phyloP scores from a whole-genome alignment of 352 stramenopile species.

The Phytophthora rubi region DNA sequence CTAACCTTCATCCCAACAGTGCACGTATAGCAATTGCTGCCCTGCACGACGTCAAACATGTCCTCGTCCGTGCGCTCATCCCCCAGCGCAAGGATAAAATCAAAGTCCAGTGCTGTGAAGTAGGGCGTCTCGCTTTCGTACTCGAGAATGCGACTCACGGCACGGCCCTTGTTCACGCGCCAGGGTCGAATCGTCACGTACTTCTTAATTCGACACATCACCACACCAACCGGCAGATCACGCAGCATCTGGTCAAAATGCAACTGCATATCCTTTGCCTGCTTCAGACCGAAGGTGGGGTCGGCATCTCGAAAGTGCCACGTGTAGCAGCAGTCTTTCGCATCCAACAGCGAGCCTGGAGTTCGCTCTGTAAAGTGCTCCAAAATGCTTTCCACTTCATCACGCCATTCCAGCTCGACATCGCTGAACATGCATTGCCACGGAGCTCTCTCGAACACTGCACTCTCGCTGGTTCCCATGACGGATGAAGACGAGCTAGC shows the following conservation, averaged over 20 bases:
- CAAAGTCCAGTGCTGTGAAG: constrained; percentile 78
- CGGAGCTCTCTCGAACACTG: constrained; percentile 41
- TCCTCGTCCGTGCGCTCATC: constrained; percentile 91
- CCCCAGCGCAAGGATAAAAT: constrained; percentile 87
- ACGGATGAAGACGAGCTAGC: constrained; percentile 26
- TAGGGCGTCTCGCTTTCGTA: constrained; percentile 81
- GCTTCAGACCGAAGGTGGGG: constrained; percentile 84
- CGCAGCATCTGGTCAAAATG: constrained; percentile 92
- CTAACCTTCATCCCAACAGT: constrained; percentile 90
- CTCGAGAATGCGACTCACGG: constrained; percentile 84
- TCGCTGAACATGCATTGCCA: constrained; percentile 88
- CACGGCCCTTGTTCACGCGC: constrained; percentile 88
- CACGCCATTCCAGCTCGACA: constrained; percentile 77
- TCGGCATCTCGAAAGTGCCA: constrained; percentile 91
- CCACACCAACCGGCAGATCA: constrained; percentile 80
- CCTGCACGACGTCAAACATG: constrained; percentile 92
- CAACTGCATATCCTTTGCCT: constrained; percentile 89
- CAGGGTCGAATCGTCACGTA: constrained; percentile 88
- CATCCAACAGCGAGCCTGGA: constrained; percentile 82
- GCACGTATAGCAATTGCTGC: constrained; percentile 89
- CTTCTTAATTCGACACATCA: constrained; percentile 91
- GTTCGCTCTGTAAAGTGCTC: constrained; percentile 90
- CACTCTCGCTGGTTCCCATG: constrained; percentile 15
- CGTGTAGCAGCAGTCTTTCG: constrained; percentile 88
- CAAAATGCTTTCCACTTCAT: constrained; percentile 84